phyloP scores from a whole-genome alignment of 2,329 filamentous ascomycete genomes.

The Ophiobolus disseminans region DNA sequence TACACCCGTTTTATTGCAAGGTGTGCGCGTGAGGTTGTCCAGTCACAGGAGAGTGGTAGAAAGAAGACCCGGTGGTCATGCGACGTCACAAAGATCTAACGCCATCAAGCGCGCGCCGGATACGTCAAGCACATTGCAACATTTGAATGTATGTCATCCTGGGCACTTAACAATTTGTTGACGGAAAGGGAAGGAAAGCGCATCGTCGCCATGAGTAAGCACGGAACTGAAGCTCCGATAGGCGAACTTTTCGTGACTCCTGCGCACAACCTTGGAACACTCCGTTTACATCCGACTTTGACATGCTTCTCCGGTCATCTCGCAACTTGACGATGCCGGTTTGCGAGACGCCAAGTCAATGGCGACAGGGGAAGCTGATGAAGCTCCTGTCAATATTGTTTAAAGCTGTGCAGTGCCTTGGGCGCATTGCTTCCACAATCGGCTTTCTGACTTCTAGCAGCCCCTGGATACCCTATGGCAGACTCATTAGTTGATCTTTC shows the following conservation, averaged over 20 bases:
- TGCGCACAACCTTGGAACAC: neutral
- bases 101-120: neutral
- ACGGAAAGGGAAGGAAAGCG: neutral
- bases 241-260: neutral
- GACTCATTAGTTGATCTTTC: neutral
- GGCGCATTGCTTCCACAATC: neutral
- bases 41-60: too few species aligned
- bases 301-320: neutral
- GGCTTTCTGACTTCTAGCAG: neutral
- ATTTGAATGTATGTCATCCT: neutral
- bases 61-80: too few species aligned
- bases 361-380: neutral
- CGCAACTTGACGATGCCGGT: neutral
- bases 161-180: neutral
- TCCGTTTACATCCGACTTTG: slow-evolving; percentile 2
- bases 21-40: too few species aligned
- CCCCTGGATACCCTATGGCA: neutral
- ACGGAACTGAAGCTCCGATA: neutral
- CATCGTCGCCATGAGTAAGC: neutral
- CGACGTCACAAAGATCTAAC: too few species aligned
- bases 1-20: too few species aligned
- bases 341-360: neutral
- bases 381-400: neutral
- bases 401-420: neutral
- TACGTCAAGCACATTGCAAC: neutral